A percentile compares a stretch with the other conserved stretches of the same genome.
These are phyloP conservation scores for Penstemon newberryi DNA, from an alignment of 257 asterid species.

Conservation along the genomic window DNA sequence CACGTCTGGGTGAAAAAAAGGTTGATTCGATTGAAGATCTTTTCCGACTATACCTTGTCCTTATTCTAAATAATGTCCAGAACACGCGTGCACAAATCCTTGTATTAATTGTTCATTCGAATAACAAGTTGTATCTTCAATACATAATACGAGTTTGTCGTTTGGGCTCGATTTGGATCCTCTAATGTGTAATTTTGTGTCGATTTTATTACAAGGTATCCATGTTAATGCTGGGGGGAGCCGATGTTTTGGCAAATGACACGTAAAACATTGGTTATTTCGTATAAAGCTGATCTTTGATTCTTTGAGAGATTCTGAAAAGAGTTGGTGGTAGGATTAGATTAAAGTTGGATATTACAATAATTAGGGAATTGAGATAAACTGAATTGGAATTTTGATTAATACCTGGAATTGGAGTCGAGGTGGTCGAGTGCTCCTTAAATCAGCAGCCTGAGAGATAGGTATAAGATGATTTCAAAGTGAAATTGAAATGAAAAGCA, in stretches of 20 bases:
- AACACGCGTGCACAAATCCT: constrained; percentile 67
- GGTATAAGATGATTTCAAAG: not conserved
- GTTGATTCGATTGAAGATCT: constrained; percentile 65
- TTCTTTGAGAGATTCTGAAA: constrained; percentile 56
- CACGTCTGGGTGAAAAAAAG: constrained; percentile 57
- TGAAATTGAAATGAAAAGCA: not conserved
- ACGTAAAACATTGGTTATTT: constrained; percentile 56
- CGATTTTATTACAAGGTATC: constrained; percentile 50
- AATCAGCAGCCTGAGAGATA: constrained; percentile 56
- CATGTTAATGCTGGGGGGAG: constrained; percentile 77
- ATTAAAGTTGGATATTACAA: not conserved
- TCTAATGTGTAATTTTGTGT: constrained; percentile 16
- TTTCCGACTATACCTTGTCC: constrained; percentile 83
- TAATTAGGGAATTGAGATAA: constrained; percentile 4
- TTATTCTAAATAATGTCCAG: constrained; percentile 56
- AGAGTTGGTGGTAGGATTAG: not conserved
- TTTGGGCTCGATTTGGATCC: constrained; percentile 20
- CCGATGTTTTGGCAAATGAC: constrained; percentile 58
- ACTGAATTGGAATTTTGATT: not conserved
- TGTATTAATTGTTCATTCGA: constrained; percentile 45
- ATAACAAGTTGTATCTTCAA: constrained; percentile 53
- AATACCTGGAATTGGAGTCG: constrained; percentile 49
- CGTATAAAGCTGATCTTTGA: constrained; percentile 58
- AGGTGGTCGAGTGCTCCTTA: constrained; percentile 55
- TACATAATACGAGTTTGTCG: constrained; percentile 41